phyloP scores from a whole-genome alignment of 2,329 filamentous ascomycete genomes.

The Aspergillus sp. region DNA sequence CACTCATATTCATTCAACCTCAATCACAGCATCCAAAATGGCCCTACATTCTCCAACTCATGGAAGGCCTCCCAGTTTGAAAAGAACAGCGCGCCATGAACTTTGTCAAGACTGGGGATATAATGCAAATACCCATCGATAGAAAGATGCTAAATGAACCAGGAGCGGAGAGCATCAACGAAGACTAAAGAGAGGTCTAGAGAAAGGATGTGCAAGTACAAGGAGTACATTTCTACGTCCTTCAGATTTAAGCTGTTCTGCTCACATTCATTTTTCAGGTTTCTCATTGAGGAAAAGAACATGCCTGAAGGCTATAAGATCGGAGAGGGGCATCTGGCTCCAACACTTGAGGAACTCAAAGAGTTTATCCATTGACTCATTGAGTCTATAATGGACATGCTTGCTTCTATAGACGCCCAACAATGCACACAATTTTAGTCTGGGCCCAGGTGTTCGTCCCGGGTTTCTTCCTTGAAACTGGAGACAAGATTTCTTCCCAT shows the following conservation, averaged over 20 bases:
- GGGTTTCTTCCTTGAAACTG: conserved; percentile 3
- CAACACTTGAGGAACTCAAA: neutral
- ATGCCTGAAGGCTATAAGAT: neutral
- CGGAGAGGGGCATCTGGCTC: neutral
- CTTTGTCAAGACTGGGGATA: neutral
- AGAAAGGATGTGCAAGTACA: neutral
- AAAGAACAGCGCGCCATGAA: neutral
- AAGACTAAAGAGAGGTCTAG: neutral
- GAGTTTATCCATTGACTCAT: neutral
- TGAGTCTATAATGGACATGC: neutral
- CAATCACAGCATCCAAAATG: neutral
- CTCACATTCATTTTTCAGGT: neutral
- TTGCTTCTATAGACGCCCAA: conserved; percentile 3
- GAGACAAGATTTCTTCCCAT: conserved; percentile 2
- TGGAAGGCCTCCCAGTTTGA: neutral
- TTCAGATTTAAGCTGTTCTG: neutral
- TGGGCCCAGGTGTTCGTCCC: conserved; percentile 5
- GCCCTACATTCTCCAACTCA: neutral
- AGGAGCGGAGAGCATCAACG: neutral
- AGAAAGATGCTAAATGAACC: neutral
- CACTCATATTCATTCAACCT: neutral
- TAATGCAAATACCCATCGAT: neutral
- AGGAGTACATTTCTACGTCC: neutral
- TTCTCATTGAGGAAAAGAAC: neutral
- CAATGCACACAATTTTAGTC: conserved; percentile 2